Evolutionary conservation across 148 eudicot species (phyloP).

Genomic region (Pouteria glomerata): DNA sequence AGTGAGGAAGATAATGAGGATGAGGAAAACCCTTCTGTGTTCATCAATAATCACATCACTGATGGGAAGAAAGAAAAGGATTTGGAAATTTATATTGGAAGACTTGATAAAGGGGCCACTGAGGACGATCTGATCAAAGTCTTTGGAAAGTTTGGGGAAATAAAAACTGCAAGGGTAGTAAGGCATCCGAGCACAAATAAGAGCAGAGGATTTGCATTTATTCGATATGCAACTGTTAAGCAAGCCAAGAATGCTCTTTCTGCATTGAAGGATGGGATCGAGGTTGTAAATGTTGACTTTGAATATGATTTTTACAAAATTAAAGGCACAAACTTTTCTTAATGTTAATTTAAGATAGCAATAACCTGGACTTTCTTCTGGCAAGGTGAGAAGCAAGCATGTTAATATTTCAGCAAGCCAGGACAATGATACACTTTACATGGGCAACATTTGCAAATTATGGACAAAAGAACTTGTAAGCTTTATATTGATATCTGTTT

Average conservation of each 20-base stretch:
- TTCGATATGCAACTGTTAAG: constrained; percentile 23
- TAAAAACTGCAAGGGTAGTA: constrained; percentile 17
- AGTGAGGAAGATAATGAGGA: constrained; percentile 9
- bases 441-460: constrained; percentile 35
- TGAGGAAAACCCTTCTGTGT: constrained; percentile 6
- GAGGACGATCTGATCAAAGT: constrained; percentile 30
- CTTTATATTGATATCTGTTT: neutral
- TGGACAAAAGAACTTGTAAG: constrained; percentile 34
- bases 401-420: constrained; percentile 25
- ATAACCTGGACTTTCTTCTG: constrained; percentile 8
- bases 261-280: constrained; percentile 20
- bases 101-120: constrained; percentile 18
- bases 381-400: constrained; percentile 29
- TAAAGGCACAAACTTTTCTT: neutral
- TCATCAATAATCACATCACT: constrained; percentile 3
- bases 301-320: neutral
- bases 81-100: constrained; percentile 25
- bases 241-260: constrained; percentile 27
- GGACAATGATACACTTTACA: constrained; percentile 26
- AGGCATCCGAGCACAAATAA: constrained; percentile 20
- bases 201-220: constrained; percentile 35
- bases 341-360: constrained; percentile 1
- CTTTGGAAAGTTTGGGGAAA: constrained; percentile 28
- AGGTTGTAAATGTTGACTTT: constrained; percentile 16
- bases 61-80: constrained; percentile 16